Evolutionary conservation across 2,329 filamentous ascomycete genomes (phyloP).

Genomic region (Aphanocladium album): DNA sequence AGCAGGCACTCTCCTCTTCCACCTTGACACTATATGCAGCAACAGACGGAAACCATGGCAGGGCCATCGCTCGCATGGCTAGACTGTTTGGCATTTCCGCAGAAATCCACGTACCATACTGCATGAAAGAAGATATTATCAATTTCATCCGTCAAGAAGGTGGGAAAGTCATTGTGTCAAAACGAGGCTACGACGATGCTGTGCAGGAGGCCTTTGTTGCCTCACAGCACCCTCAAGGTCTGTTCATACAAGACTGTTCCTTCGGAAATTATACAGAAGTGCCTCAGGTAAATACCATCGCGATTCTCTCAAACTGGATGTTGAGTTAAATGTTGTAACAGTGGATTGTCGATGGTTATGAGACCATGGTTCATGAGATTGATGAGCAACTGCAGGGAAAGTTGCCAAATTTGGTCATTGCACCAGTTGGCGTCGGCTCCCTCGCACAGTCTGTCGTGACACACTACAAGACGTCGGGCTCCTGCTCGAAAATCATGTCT

Average conservation of each 20-base stretch:
- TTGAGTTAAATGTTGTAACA: constrained; percentile 18
- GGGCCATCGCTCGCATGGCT: constrained; percentile 67
- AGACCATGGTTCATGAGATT: constrained; percentile 64
- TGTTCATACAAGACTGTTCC: constrained; percentile 65
- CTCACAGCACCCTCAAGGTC: constrained; percentile 28
- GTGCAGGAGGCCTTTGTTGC: constrained; percentile 45
- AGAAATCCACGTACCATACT: constrained; percentile 57
- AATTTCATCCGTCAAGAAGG: constrained; percentile 57
- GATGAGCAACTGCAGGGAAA: constrained; percentile 50
- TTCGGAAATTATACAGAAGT: constrained; percentile 63
- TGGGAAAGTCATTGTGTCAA: constrained; percentile 49
- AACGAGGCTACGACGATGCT: constrained; percentile 60
- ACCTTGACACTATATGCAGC: constrained; percentile 52
- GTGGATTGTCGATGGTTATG: constrained; percentile 76
- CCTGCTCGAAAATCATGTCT: constrained; percentile 43
- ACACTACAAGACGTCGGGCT: constrained; percentile 52
- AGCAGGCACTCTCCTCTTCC: constrained; percentile 22
- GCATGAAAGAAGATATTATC: constrained; percentile 50
- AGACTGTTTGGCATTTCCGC: constrained; percentile 49
- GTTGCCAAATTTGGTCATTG: constrained; percentile 46
- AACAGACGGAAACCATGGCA: constrained; percentile 73
- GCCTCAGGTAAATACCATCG: constrained; percentile 41
- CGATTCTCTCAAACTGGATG: too few species aligned
- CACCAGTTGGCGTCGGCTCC: constrained; percentile 65
- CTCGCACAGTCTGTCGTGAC: constrained; percentile 64